Base-by-base conservation (phyloP, 1,139 yeast genomes). In the Yamadazyma siamensis region DNA sequence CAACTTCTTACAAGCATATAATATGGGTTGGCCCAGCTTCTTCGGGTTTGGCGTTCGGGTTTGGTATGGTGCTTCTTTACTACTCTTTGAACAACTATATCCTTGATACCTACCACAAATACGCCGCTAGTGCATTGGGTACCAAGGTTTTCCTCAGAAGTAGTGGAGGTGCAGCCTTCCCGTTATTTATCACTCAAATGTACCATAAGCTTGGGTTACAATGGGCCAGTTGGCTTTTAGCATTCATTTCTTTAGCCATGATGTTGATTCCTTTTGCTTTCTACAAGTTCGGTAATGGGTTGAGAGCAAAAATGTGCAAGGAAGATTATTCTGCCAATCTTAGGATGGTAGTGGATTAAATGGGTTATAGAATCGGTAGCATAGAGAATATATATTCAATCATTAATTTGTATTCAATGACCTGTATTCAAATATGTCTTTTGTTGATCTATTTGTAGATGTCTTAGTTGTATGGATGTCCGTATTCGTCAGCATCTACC, bases 1-100 rank as follows among this genome's bases (percentile, higher is more conserved):
- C 95, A 13, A 87, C 96, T 4, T 78, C 94, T 0, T 77, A 72
- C 47, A 75, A 82, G 43, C 80, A 78, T 44, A 72, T 87, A 41
- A 80, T 86, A 38, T 87, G 96, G 95, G 95, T 88, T 23, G 96
- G 95, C 15, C 96, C 96, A 11, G 94, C 95, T 6, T 83, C 94
- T 15, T 73, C 94, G 2, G 96, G 96, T 40, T 57, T 87, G 29
- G 86, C 94, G 0, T 86, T 86, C 54, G 96, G 96, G 21, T 86
- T 76, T 50, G 96, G 96, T 39, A 85, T 87, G 95, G 95, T 86
- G 34, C 66, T 87, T 49, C 80, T 86, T 50, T 87, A 86, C 58
- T 85, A 86, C 54, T 83, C 95, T 2, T 71, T 86, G 51, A 87
- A 87, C 62, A 86, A 86, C 60, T 87, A 87, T 56, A 85, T 87